phyloP scores from a whole-genome alignment of 2,329 filamentous ascomycete species.

The Epichloe coenophiala region DNA sequence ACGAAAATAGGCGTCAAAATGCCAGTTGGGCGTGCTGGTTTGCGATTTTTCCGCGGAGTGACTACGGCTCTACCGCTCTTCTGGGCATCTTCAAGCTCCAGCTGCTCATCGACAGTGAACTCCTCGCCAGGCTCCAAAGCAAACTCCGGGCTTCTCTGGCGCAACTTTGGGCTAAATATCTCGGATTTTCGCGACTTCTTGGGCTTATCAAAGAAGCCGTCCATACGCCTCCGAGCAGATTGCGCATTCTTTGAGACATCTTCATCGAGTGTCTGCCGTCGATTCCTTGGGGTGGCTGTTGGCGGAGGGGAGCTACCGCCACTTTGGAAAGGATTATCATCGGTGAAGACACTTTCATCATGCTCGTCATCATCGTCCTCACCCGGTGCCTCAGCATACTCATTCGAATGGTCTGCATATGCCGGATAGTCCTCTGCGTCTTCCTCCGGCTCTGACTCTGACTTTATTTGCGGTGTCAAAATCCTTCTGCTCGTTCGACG shows the following conservation, averaged over 20 bases:
- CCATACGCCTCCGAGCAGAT: conserved; percentile 31
- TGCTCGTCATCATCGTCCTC: conserved; percentile 19
- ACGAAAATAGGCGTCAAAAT: conserved; percentile 56
- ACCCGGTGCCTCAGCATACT: conserved; percentile 19
- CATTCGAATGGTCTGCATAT: conserved; percentile 43
- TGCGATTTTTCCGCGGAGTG: conserved; percentile 28
- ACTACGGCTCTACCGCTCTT: conserved; percentile 35
- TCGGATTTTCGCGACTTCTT: conserved; percentile 43
- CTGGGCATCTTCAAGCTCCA: conserved; percentile 61
- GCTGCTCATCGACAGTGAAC: conserved; percentile 81
- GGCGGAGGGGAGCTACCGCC: conserved; percentile 52
- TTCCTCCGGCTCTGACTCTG: conserved; percentile 38
- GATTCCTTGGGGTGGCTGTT: conserved; percentile 32
- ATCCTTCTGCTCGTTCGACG: conserved; percentile 36
- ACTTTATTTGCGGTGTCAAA: conserved; percentile 38
- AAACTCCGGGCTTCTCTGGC: conserved; percentile 21
- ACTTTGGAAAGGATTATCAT: conserved; percentile 89
- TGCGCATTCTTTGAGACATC: conserved; percentile 29
- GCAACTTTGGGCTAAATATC: conserved; percentile 30
- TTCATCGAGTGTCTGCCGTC: conserved; percentile 33
- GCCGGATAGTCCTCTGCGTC: conserved; percentile 10
- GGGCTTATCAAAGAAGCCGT: conserved; percentile 15
- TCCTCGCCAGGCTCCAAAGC: conserved; percentile 65
- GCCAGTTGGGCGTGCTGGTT: conserved; percentile 26
- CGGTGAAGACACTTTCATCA: conserved; percentile 57